Conservation (phyloP, 106 monocot genomes). For the Triglochin maritima region DNA sequence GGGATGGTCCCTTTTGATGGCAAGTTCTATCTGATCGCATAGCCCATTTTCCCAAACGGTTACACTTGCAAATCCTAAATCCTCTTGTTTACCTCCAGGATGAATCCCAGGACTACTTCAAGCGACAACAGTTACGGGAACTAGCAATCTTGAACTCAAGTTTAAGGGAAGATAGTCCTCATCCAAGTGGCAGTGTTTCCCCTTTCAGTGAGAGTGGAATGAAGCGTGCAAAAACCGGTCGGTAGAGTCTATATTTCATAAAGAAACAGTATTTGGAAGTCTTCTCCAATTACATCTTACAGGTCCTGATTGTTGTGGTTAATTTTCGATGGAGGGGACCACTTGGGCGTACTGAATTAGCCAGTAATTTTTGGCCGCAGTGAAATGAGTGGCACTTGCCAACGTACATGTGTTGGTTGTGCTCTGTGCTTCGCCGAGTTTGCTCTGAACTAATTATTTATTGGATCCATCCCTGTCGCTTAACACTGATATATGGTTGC, state of each 20-base stretch:
- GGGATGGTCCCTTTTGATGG: not conserved
- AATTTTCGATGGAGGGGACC: not conserved
- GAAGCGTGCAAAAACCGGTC: conserved; percentile 78
- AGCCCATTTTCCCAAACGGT: no score
- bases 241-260: conserved; percentile 14
- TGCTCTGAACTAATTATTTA: conserved; percentile 3
- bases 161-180: conserved; percentile 74
- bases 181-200: conserved; percentile 64
- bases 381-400: not conserved
- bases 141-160: conserved; percentile 80
- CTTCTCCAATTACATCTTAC: not conserved
- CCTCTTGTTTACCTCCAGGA: conserved; percentile 33
- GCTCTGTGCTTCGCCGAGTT: conserved; percentile 1
- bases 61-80: no score
- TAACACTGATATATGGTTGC: not conserved
- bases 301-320: not conserved
- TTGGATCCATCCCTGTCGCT: conserved; percentile 1
- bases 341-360: not conserved
- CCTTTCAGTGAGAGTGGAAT: conserved; percentile 68
- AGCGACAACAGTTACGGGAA: conserved; percentile 83
- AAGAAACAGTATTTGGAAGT: not conserved
- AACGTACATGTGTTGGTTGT: not conserved
- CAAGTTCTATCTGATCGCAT: not conserved
- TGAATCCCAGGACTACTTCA: conserved; percentile 86
- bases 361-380: not conserved